phyloP scores from a whole-genome alignment of 306 rosid genomes.

The Casuarina cunninghamiana region DNA sequence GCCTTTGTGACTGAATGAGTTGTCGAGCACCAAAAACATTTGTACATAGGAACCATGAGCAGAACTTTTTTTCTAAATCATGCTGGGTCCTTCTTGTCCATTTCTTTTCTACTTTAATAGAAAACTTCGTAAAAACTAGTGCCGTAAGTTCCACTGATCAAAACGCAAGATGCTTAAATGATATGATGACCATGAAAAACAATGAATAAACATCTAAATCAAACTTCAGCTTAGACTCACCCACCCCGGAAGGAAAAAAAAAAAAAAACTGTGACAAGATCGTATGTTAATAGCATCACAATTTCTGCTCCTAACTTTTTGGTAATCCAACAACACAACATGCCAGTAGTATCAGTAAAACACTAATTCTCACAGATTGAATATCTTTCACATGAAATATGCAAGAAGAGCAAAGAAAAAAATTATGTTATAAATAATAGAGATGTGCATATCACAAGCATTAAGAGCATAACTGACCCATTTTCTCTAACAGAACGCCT shows the following conservation, averaged over 20 bases:
- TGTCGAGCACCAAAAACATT: neutral
- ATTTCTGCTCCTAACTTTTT: neutral
- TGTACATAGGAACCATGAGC: neutral
- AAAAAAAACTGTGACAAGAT: neutral
- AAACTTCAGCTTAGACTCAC: neutral
- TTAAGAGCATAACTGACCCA: conserved; percentile 46
- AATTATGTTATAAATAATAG: neutral
- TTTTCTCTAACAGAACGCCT: conserved; percentile 91
- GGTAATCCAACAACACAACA: too few species aligned
- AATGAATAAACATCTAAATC: neutral
- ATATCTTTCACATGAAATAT: neutral
- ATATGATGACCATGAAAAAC: neutral
- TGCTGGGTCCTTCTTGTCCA: neutral
- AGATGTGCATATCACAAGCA: neutral
- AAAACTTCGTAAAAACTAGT: neutral
- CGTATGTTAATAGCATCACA: neutral
- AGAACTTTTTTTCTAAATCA: neutral
- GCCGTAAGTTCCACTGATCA: too few species aligned
- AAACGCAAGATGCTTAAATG: too few species aligned
- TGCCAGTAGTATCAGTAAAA: neutral
- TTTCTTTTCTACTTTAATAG: neutral
- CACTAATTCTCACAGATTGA: neutral
- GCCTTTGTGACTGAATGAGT: neutral
- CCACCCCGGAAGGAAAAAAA: neutral
- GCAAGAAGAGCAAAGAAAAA: neutral